Evolutionary conservation across 495 filamentous ascomycete species (phyloP), one percentile per base, ranked within the genome.

Genomic region (Alectoria sarmentosa): DNA sequence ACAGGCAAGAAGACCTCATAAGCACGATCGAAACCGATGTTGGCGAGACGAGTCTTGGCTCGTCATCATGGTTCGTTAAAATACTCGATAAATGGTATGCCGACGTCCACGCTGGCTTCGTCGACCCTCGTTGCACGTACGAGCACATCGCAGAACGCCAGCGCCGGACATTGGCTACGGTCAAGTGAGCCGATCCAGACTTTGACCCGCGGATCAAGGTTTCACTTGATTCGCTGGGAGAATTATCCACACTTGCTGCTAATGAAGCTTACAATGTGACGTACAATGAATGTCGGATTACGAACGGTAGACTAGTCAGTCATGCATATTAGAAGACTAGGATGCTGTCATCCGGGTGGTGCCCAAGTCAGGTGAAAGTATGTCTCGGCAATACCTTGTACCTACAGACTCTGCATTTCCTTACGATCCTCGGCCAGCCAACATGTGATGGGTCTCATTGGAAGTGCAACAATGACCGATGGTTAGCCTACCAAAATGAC

Each of bases 81-180:
- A 2, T 13, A 21, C 41, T 61, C 14, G 41, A 48, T 2, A 11
- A 30, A 4, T 61, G 37, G 59, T 10, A 13, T 32, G 14, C 13
- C 21, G 30, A 21, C 8, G 7, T 55, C 17, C 28, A 34, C 28
- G 30, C 28, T 6, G 48, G 48, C 30, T 34, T 4, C 52, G 26
- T 54, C 49, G 32, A 32, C 5, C 6, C 21, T 55, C 14, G 15
- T 21, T 14, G 21, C 15, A 59, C 32, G 7, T 65, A 65, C 58
- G 62, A 64, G 2, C 62, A 64, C 28, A 28, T 64, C 39, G 62
- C 62, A 26, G 39, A 64, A 64, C 59, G 62, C 36, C 54, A 59
- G 0, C 54, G 32, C 19, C 9, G 36, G 4, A 17, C 56, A 14
- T 58, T n/a, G 23, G 42, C 54, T 17, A 42, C 54, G 3, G 21